Conservation (phyloP, 2,329 filamentous ascomycete species). For the Escovopsis weberi region DNA sequence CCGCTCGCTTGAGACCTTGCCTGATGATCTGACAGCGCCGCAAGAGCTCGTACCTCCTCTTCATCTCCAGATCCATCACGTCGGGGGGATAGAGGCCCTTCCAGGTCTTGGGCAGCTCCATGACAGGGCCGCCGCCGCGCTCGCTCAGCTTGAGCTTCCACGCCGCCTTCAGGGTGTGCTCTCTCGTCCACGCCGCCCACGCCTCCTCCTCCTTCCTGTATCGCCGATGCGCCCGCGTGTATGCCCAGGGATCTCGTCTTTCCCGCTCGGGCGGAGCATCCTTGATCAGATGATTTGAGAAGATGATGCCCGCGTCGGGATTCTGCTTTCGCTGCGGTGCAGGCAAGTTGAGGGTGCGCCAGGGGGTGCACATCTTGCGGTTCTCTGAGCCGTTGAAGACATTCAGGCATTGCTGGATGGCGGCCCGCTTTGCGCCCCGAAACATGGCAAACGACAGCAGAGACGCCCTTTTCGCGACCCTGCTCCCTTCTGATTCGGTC, state of each 20-base stretch:
- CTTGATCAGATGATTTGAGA: conserved; percentile 9
- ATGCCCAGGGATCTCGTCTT: conserved; percentile 14
- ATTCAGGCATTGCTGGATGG: conserved; percentile 28
- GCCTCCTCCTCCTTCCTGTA: conserved; percentile 7
- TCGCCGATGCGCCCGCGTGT: conserved; percentile 13
- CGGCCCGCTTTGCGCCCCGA: conserved; percentile 30
- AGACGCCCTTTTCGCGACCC: conserved; percentile 5
- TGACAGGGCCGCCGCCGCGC: conserved; percentile 4
- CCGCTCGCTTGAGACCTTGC: conserved; percentile 7
- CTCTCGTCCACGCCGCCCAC: conserved; percentile 10
- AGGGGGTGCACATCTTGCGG: conserved; percentile 19
- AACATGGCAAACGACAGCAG: conserved; percentile 18
- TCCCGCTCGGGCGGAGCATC: conserved; percentile 10
- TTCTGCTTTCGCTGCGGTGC: conserved; percentile 5
- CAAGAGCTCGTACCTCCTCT: conserved; percentile 7
- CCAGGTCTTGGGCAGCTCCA: conserved; percentile 13
- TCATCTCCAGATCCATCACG: conserved; percentile 12
- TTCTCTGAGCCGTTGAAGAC: conserved; percentile 24
- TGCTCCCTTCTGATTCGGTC: background rate
- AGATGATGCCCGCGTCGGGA: conserved; percentile 11
- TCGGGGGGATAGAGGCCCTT: conserved; percentile 10
- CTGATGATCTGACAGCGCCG: conserved; percentile 6
- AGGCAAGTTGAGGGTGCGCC: conserved; percentile 24
- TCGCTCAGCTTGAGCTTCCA: conserved; percentile 3
- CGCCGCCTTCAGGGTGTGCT: conserved; percentile 8